Evolutionary conservation across 306 rosid genomes (phyloP), one percentile per base, ranked within the genome.

Genomic region (Quercus robur): DNA sequence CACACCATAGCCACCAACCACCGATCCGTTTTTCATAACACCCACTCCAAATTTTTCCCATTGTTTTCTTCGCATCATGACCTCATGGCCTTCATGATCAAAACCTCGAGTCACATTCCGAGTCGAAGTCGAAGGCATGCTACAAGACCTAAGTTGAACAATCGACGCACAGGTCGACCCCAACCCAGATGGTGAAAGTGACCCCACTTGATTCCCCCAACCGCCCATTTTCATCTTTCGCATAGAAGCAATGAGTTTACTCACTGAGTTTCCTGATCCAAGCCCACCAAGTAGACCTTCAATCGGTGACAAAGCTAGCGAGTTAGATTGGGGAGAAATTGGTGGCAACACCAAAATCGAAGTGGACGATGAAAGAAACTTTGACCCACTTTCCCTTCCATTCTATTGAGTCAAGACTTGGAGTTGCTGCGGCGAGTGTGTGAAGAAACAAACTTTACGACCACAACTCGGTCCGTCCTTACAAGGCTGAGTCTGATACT

Each of bases 381-480:
- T 41, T 9, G 81, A 38, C 2, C 58, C 81, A 62, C 74, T 31
- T 31, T 31, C 35, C 35, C 35, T 31, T 31, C 35, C 35, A 55
- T 82, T 81, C 75, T 86, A 82, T n/a, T 77, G 82, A 3, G 87
- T 56, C 5, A 86, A 19, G 51, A 83, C 73, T 12, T 97, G 89
- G 4, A 94, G 90, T 67, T 94, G 97, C 8, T 91, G 91, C 21
- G 79, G 54, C 3, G 92, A 83, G 84, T 94, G 97, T 18, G 99
- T 97, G 23, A 94, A 94, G 81, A 94, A 94, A n/a, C 99, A 93
- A 1, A 94, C 97, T 9, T 90, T 84, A 3, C 97, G 87, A 66
- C 91, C 88, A 44, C 99, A 93, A 28, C 41, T 28, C 0, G 83
- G 75, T 5, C 97, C 91, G 68, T 94, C 99, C 69, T 94, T 94